Base-by-base conservation (phyloP, 352 stramenopile genomes). In the Globisporangium mamillatum region DNA sequence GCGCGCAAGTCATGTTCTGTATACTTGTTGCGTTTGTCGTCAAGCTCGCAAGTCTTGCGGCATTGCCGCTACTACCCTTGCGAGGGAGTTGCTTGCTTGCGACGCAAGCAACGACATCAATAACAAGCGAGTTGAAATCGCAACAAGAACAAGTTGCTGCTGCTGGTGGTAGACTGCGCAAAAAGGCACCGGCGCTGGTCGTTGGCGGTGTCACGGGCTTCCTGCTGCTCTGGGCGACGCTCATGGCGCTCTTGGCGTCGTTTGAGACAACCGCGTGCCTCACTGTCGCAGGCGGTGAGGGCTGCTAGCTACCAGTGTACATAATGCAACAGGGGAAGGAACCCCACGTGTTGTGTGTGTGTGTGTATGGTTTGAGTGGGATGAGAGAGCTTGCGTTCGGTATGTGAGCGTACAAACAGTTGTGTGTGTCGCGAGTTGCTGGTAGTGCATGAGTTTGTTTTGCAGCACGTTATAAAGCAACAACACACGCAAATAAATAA, bases 211-310 rank as follows among this genome's bases (percentile, higher is more conserved):
- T 76, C n/a, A 60, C 53, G 3, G 71, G 22, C 0, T 78, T 92
- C 48, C 64, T 87, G 73, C 25, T 87, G 20, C 67, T 86, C 27
- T 92, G 84, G 84, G 69, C 74, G 9, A 20, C 85, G 10, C 73
- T 89, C 36, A 89, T 75, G n/a, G 79, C 76, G 16, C 64, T 82
- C 1, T 74, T 92, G 22, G 76, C 81, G 25, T 78, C 78, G 0
- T 78, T 88, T 10, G 68, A 85, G 62, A 75, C 61, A 16, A 92
- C 86, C 0, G 71, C 84, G 64, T 94, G 86, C 66, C 67, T 94
- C 56, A 80, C 78, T 6, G 75, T 94, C 38, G 77, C 76, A 50
- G 86, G 86, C 12, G 84, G 86, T 3, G 67, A 82, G 71, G 82
- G 84, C 4, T 92, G 84, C 60, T 90, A 78, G 24, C 25, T 36